Conservation (phyloP, 2,329 filamentous ascomycete species). For the Orbilia oligospora region DNA sequence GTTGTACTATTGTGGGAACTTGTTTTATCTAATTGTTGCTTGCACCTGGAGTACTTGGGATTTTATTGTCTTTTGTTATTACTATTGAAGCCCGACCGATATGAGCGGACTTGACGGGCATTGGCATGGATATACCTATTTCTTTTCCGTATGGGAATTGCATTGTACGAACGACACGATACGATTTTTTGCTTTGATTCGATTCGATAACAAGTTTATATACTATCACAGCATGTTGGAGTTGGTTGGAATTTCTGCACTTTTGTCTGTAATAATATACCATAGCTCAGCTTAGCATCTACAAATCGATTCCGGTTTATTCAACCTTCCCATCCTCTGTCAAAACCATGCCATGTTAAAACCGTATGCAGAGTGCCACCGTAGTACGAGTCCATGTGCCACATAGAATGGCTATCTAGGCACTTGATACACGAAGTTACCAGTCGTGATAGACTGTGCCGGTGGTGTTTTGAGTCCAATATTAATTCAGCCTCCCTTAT, state of each 20-base stretch:
- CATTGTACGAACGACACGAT: constrained; percentile 1
- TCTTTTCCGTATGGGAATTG: not conserved
- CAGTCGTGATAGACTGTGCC: not conserved
- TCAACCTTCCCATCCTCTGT: not conserved
- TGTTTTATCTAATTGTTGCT: not conserved
- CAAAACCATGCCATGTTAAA: too few relatives aligned
- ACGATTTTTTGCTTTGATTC: not conserved
- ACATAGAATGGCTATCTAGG: not conserved
- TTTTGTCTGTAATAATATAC: not conserved
- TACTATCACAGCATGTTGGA: not conserved
- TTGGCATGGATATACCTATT: not conserved
- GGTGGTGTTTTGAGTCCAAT: too few relatives aligned
- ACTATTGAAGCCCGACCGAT: not conserved
- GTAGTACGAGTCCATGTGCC: not conserved
- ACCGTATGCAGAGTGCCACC: too few relatives aligned
- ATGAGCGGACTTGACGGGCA: not conserved
- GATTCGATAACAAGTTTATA: not conserved
- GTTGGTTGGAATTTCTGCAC: constrained; percentile 7
- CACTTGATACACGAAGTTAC: too few relatives aligned
- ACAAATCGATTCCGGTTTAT: not conserved
- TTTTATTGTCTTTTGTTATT: not conserved
- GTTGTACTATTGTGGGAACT: not conserved
- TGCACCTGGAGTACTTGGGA: not conserved
- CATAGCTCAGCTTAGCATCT: not conserved
- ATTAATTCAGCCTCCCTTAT: constrained; percentile 11